Base-by-base conservation (phyloP, 2,329 filamentous ascomycete genomes). In the Penicillium sp. region DNA sequence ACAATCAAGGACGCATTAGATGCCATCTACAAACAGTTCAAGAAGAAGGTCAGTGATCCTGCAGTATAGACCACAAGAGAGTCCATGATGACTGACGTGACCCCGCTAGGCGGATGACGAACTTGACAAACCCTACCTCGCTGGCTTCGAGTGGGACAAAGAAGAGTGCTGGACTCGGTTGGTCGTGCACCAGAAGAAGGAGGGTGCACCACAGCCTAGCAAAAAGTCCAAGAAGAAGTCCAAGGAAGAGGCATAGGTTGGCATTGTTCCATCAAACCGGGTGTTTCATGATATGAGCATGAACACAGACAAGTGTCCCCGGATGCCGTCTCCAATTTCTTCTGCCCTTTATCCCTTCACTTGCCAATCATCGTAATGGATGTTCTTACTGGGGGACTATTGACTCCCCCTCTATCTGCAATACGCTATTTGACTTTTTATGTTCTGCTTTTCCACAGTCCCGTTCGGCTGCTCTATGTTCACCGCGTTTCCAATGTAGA, bases 1-100 rank as follows among this genome's bases (percentile, higher is more conserved):
- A 97, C 93, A 55, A 93, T 97, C 82, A 97, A 97, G 82, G 93
- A 97, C 76, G 92, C 92, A 56, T 74, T 96, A 74, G 92, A 97
- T 75, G 93, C 91, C 69, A 97, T 97, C 78, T 82, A 96, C 83
- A 97, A 96, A 82, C 85, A 89, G 67, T 96, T 90, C 82, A 96
- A 95, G 85, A 97, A 97, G 86, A 89, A 92, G 85, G 93, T 92
- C 77, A 67, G 85, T 75, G 11, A 16, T 13, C 8, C 26, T 34
- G 18, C 5, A 9, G 6, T n/a, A 5, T n/a, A 43, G 20, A 38
- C 8, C 32, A 20, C 31, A 34, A 34, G 18, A 31, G 18, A 34
- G 18, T 42, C 5, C 20, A 53, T 39, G 32, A 45, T 51, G 26
- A 20, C 40, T 55, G 48, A 55, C 53, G 26, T 26, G n/a, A 34